Conservation (phyloP, 495 filamentous ascomycete species). For the Aeminium ludgeri region DNA sequence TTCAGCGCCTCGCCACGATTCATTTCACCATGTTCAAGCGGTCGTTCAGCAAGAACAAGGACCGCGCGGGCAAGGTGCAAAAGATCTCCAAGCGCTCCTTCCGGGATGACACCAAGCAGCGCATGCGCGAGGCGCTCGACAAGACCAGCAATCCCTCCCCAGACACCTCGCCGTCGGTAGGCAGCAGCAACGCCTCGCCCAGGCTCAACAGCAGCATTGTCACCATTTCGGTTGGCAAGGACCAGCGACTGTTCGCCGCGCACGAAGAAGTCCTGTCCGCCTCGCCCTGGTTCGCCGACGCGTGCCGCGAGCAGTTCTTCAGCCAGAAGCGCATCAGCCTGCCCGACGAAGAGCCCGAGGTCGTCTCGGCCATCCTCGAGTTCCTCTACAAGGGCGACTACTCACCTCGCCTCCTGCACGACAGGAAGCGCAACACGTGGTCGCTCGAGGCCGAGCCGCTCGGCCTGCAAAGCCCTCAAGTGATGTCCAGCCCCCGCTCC, state of each 20-base stretch:
- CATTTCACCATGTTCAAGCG: slow-evolving; percentile 61
- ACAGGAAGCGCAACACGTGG: slow-evolving; percentile 27
- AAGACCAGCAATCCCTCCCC: slow-evolving; percentile 20
- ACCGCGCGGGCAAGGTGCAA: slow-evolving; percentile 62
- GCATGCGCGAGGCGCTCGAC: slow-evolving; percentile 49
- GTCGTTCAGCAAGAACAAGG: slow-evolving; percentile 49
- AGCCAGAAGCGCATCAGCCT: slow-evolving; percentile 41
- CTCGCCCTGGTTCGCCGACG: slow-evolving; percentile 41
- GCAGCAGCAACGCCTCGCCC: slow-evolving; percentile 30
- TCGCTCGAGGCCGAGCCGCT: slow-evolving; percentile 21
- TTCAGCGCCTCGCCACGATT: slow-evolving; percentile 9
- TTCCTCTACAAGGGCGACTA: slow-evolving; percentile 61
- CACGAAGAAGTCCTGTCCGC: slow-evolving; percentile 48
- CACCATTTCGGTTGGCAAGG: slow-evolving; percentile 62
- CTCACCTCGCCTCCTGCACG: slow-evolving; percentile 31
- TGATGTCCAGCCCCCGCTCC: slow-evolving; percentile 9
- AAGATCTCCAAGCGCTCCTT: slow-evolving; percentile 56
- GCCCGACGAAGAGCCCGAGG: slow-evolving; percentile 48
- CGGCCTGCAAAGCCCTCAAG: not conserved
- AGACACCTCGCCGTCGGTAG: slow-evolving; percentile 16
- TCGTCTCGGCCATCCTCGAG: slow-evolving; percentile 51
- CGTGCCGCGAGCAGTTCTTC: slow-evolving; percentile 40
- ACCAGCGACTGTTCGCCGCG: slow-evolving; percentile 62
- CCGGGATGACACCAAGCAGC: slow-evolving; percentile 56
- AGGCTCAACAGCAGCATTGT: slow-evolving; percentile 59